These are phyloP conservation scores for Penicillium sp. DNA, from an alignment of 2,329 filamentous ascomycete genomes.

Conservation along the genomic window DNA sequence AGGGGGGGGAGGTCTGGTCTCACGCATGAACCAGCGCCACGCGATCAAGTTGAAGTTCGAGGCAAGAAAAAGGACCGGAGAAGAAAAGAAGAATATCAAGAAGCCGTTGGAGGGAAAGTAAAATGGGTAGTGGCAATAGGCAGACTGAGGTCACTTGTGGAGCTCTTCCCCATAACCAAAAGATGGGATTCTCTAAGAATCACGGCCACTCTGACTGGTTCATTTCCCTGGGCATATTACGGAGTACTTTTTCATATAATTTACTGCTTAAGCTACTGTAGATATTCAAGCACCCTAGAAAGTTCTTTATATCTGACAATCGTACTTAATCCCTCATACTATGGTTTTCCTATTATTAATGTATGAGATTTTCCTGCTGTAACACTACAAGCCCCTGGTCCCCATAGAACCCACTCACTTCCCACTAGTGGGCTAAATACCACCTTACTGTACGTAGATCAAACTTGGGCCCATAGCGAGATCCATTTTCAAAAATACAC, in stretches of 20 bases:
- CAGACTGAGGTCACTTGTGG: conserved; percentile 8
- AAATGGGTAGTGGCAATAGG: conserved; percentile 15
- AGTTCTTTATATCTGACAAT: no score
- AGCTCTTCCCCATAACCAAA: neutral
- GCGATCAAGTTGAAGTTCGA: conserved; percentile 9
- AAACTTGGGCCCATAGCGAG: neutral
- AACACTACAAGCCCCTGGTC: neutral
- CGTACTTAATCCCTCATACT: neutral
- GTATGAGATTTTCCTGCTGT: neutral
- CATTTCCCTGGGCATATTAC: neutral
- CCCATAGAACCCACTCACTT: neutral
- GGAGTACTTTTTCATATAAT: no score
- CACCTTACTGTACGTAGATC: neutral
- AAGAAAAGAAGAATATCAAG: conserved; percentile 6
- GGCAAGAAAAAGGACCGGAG: conserved; percentile 21
- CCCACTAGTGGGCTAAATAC: neutral
- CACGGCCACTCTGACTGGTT: conserved; percentile 7
- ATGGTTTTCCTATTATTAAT: no score
- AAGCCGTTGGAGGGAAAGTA: conserved; percentile 4
- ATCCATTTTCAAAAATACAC: neutral
- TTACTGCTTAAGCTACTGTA: no score
- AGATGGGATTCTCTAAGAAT: neutral
- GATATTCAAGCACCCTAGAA: no score
- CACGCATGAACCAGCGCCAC: conserved; percentile 8
- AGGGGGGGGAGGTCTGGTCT: neutral